Base-by-base conservation (phyloP, 176 grass and related monocot genomes). In the Calamus simplicifolius region DNA sequence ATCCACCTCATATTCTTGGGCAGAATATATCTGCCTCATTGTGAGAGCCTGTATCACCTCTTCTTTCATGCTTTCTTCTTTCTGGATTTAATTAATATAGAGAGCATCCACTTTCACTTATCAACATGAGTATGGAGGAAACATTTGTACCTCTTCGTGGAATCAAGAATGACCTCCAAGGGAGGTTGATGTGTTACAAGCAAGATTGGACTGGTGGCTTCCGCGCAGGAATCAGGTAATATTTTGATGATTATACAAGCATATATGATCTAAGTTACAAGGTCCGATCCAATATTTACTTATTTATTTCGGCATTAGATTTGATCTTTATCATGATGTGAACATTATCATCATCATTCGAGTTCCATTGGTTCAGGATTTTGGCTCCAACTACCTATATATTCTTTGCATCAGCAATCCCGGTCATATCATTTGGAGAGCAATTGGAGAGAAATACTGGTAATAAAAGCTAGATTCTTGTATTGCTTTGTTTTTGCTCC, bases 391-490 rank as follows among this genome's bases (percentile, higher is more conserved):
- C 94, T 15, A 98, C 94, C 4, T 98, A 98, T 72, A 98, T 98
- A 78, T 99, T 99, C 82, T 99, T 99, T 63, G 88, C 94, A 4
- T 99, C 94, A 0, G 94, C 94, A 27, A 99, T 99, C 69, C 94
- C 94, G 5, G 94, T 99, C 58, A 99, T 99, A 75, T 99, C 94
- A 8, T 99, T 99, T 19, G 94, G 94, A 12, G 94, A 99, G 67
- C 94, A 99, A 35, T 51, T 99, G 72, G 88, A 99, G 70, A 83
- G 94, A 67, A 89, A 76, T 66, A 99, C 94, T 31, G 87, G 94
- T 99, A 76, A 51, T 68, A 48, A 12, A 31, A 12, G 43, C 57
- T 30, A 67, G 57, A 6, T 59, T 71, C n/a, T 48, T 25, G 3
- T 7, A 43, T 43, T 43, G 12, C 0, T 43, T 43, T 12, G 35